phyloP scores from a whole-genome alignment of 768 basidiomycete genomes.

The Podaxis sp. region DNA sequence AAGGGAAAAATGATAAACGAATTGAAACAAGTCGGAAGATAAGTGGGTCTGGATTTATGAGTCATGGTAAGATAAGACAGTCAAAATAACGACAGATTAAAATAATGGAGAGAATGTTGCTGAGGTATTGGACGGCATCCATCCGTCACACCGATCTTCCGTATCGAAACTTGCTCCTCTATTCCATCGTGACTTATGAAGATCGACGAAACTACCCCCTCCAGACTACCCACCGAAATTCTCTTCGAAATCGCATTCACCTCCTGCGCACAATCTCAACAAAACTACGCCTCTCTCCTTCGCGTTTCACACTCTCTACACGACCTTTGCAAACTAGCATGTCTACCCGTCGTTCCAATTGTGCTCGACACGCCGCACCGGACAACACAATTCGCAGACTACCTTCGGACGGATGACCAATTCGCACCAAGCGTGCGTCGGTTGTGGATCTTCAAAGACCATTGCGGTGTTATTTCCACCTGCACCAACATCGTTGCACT shows the following conservation, averaged over 20 bases:
- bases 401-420: background rate
- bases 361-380: background rate
- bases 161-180: background rate
- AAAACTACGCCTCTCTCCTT: background rate
- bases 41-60: too few species aligned
- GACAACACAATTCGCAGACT: background rate
- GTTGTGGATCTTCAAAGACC: conserved; percentile 1
- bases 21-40: too few species aligned
- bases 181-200: background rate
- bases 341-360: background rate
- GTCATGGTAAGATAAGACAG: too few species aligned
- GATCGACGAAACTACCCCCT: background rate
- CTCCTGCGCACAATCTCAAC: background rate
- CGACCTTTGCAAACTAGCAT: background rate
- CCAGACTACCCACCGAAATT: conserved; percentile 1
- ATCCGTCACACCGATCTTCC: background rate
- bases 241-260: background rate
- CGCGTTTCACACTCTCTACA: background rate
- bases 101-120: too few species aligned
- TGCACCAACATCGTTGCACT: conserved; percentile 2
- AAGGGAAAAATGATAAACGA: too few species aligned
- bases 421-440: conserved; percentile 2
- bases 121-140: too few species aligned
- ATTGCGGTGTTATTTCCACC: background rate
- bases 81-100: too few species aligned